These are phyloP conservation scores for Asparagopsis taxiformis DNA, from an alignment of 31 red algal species.

Conservation along the genomic window DNA sequence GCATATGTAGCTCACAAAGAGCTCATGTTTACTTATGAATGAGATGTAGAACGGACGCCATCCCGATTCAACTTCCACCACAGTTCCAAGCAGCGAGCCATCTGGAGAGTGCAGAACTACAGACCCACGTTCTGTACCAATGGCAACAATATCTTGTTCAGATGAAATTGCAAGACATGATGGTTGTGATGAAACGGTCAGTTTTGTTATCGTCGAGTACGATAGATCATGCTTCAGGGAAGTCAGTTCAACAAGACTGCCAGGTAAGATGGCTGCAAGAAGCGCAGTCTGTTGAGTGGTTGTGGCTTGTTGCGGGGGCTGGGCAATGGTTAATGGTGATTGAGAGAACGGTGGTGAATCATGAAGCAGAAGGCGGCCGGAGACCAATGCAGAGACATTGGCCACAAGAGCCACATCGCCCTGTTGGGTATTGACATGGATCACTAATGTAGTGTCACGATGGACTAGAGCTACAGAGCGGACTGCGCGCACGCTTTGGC, in stretches of 20 bases:
- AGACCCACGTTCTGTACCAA: slow-evolving; percentile 46
- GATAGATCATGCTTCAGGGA: background rate
- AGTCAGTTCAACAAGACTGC: background rate
- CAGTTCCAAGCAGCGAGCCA: background rate
- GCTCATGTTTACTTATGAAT: slow-evolving; percentile 27
- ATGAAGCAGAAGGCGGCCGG: background rate
- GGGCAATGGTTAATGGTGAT: background rate
- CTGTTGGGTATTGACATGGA: background rate
- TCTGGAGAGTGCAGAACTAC: slow-evolving; percentile 15
- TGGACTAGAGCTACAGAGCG: background rate
- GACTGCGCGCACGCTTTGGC: background rate
- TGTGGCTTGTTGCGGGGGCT: background rate
- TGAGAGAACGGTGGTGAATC: background rate
- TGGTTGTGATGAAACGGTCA: slow-evolving; percentile 8
- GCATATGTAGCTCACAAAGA: slow-evolving; percentile 34
- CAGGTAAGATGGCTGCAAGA: background rate
- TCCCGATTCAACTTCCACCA: slow-evolving; percentile 61
- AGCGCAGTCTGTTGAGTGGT: background rate
- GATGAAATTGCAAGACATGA: slow-evolving; percentile 32
- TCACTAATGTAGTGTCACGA: background rate
- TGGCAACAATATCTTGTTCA: slow-evolving; percentile 25
- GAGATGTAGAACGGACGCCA: slow-evolving; percentile 44
- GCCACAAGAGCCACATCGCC: background rate
- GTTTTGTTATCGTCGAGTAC: background rate
- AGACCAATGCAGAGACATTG: background rate